Base-by-base conservation (phyloP, 2,329 filamentous ascomycete genomes). In the Coleophoma cylindrospora region DNA sequence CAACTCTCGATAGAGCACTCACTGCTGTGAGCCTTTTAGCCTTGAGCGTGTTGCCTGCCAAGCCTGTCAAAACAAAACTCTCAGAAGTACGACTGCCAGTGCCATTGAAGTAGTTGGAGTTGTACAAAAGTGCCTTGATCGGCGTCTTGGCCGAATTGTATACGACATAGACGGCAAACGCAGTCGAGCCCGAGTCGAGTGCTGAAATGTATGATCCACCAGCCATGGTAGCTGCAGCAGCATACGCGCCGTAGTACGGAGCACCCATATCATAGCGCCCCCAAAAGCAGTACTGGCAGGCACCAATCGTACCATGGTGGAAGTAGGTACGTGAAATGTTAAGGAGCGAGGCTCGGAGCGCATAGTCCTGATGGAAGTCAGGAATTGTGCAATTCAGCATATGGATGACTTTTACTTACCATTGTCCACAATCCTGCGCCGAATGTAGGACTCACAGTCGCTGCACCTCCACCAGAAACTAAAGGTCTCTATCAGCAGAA, bases 1-100 rank as follows among this genome's bases (percentile, higher is more conserved):
- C 75, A 38, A 70, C 68, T 45, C 74, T 66, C 3, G 71, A 67
- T 33, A 65, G 64, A 0, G 74, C 71, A 51, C 65, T 72, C 2
- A 67, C 59, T 5, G 72, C 73, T 2, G 73, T 63, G 41, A 64
- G 53, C n/a, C 62, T 56, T 52, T 61, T 63, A 8, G 54, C 54
- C 38, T 49, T 61, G 12, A 59, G 49, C 15, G 32, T 47, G 2
- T 37, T 27, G 4, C 17, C 49, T 2, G n/a, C 32, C 14, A 64
- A 41, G 3, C 60, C 58, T 9, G 13, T 50, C 37, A 64, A 40
- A 5, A 48, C 47, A 46, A 65, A 64, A 1, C 34, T 57, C 38
- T 55, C 38, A 22, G 22, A 57, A 1, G 48, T 46, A 40, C 62
- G 51, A n/a, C 51, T 57, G 9, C 56, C 60, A 14, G 34, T 56